phyloP scores from a whole-genome alignment of 1,284 basidiomycete species.

The Mycena sp. region DNA sequence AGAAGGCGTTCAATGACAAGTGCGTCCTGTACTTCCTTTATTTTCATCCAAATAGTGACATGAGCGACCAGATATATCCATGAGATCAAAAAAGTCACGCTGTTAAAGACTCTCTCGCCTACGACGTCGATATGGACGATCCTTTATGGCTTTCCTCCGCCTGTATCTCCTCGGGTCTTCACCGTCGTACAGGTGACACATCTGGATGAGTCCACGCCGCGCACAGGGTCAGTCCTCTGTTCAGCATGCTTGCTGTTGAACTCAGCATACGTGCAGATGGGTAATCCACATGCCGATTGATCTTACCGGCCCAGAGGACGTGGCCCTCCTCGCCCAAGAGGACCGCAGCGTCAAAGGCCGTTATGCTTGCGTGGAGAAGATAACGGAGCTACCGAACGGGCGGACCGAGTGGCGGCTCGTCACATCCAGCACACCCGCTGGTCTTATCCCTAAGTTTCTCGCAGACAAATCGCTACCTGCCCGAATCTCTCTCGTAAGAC shows the following conservation, averaged over 20 bases:
- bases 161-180: slow-evolving; percentile 11
- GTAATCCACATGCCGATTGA: slow-evolving; percentile 11
- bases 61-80: slow-evolving; percentile 3
- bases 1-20: slow-evolving; percentile 18
- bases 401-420: slow-evolving; percentile 16
- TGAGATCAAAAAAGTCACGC: slow-evolving; percentile 12
- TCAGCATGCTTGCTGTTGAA: not conserved
- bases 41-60: not conserved
- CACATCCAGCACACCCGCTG: slow-evolving; percentile 11
- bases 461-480: slow-evolving; percentile 14
- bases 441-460: slow-evolving; percentile 9
- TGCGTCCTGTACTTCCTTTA: not conserved
- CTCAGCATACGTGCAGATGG: not conserved
- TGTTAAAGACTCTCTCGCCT: slow-evolving; percentile 8
- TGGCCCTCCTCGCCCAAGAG: slow-evolving; percentile 1
- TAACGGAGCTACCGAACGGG: slow-evolving; percentile 10
- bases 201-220: slow-evolving; percentile 7
- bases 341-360: slow-evolving; percentile 7
- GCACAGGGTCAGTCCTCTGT: slow-evolving; percentile 6
- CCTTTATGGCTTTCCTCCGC: slow-evolving; percentile 1
- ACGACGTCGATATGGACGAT: slow-evolving; percentile 13
- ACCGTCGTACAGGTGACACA: slow-evolving; percentile 13
- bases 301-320: not conserved
- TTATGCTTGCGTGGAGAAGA: slow-evolving; percentile 13
- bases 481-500: slow-evolving; percentile 6